Evolutionary conservation across 305 asterid species (phyloP).

Genomic region (Andrographis paniculata): DNA sequence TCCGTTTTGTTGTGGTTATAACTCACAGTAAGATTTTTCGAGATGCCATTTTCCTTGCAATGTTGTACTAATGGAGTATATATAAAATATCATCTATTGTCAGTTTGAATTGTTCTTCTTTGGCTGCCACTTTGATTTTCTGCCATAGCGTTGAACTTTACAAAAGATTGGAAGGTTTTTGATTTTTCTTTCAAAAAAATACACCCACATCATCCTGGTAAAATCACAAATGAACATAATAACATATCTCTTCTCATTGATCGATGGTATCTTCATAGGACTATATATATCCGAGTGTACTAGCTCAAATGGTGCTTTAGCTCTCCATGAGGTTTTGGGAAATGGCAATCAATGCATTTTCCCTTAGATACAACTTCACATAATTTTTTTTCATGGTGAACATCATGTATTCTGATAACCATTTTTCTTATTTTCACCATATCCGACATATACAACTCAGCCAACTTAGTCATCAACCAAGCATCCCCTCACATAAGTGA

Average conservation of each 20-base stretch:
- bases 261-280: conserved; percentile 9
- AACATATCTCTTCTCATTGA: conserved; percentile 15
- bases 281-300: conserved; percentile 18
- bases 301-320: conserved; percentile 6
- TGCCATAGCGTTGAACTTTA: conserved; percentile 13
- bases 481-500: no score
- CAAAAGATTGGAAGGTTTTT: conserved; percentile 8
- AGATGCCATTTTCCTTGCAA: background rate
- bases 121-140: conserved; percentile 3
- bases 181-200: conserved; percentile 12
- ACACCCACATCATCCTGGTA: conserved; percentile 19
- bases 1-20: background rate
- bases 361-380: conserved; percentile 19
- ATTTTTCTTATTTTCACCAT: conserved; percentile 12
- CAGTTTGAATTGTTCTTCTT: background rate
- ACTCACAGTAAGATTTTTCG: background rate
- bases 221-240: conserved; percentile 18
- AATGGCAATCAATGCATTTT: conserved; percentile 12
- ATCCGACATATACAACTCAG: no score
- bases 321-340: conserved; percentile 14
- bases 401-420: conserved; percentile 15
- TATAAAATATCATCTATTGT: background rate
- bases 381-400: background rate
- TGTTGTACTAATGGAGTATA: background rate
- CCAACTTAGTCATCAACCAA: no score